phyloP scores from a whole-genome alignment of 1,139 yeast species.

The Pichia kudriavzevii region DNA sequence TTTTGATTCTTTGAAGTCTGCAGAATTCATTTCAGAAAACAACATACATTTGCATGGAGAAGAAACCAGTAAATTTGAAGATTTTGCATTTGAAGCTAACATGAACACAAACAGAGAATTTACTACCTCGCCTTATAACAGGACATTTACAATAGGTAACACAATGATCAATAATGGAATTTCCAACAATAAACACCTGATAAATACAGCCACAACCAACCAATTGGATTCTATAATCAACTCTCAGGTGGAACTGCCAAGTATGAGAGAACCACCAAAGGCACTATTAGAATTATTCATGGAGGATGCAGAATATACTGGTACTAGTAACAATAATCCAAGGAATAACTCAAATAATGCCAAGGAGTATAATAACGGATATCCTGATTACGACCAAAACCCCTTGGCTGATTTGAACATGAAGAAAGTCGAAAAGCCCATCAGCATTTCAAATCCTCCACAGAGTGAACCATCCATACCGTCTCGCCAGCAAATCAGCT shows the following conservation, averaged over 20 bases:
- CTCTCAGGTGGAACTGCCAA: constrained; percentile 10
- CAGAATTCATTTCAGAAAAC: constrained; percentile 64
- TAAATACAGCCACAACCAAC: constrained; percentile 10
- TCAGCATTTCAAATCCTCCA: constrained; percentile 7
- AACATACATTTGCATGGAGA: constrained; percentile 33
- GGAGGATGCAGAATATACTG: constrained; percentile 19
- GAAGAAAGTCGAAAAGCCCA: no score
- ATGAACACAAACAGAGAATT: constrained; percentile 24
- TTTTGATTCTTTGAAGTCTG: constrained; percentile 68
- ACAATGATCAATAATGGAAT: constrained; percentile 13
- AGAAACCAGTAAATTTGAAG: constrained; percentile 10
- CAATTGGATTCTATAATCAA: constrained; percentile 12
- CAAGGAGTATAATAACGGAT: no score
- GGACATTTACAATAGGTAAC: constrained; percentile 18
- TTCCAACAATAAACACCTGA: constrained; percentile 3
- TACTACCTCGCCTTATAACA: constrained; percentile 13
- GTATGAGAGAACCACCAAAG: constrained; percentile 54
- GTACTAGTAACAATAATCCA: background rate
- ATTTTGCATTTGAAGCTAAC: constrained; percentile 23
- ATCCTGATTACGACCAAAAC: no score
- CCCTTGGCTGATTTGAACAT: no score
- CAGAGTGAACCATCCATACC: constrained; percentile 4
- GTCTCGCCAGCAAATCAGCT: constrained; percentile 10
- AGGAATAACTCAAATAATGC: background rate
- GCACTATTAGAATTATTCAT: constrained; percentile 69